Percentiles rank a stretch among this genome's conserved stretches.
Evolutionary conservation across 108 stramenopile species (phyloP).

Genomic region (Ochromonas danica): DNA sequence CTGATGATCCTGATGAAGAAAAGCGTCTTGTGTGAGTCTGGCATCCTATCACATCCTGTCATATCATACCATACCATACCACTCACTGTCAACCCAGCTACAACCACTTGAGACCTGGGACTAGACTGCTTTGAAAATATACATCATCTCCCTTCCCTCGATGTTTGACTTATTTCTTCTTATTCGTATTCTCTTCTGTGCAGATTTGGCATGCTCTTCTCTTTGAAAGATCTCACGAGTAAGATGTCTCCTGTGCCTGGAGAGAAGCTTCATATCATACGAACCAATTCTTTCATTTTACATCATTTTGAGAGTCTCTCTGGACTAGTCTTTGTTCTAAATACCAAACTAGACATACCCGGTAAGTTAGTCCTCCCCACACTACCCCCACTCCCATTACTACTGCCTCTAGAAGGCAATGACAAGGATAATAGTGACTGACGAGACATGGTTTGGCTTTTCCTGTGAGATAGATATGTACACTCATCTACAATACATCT

Average conservation of each 20-base stretch:
- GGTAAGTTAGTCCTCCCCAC: neutral
- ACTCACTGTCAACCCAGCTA: too few species aligned
- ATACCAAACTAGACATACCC: constrained; percentile 2
- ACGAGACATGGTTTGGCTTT: neutral
- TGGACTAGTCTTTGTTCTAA: constrained; percentile 27
- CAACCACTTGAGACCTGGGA: too few species aligned
- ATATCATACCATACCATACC: neutral
- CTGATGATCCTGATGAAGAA: constrained; percentile 38
- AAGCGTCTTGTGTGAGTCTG: neutral
- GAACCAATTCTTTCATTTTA: constrained; percentile 20
- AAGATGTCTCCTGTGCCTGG: neutral
- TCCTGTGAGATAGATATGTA: constrained; percentile 1
- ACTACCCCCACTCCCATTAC: neutral
- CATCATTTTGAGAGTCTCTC: constrained; percentile 36
- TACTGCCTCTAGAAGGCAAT: neutral
- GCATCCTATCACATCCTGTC: neutral
- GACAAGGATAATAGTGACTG: neutral
- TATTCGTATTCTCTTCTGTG: neutral
- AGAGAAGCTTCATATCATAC: constrained; percentile 20
- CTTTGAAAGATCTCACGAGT: constrained; percentile 2
- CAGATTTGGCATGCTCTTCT: constrained; percentile 35
- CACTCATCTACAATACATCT: neutral
- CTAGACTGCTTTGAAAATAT: too few species aligned
- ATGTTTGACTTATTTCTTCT: too few species aligned
- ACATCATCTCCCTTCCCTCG: too few species aligned